A percentile compares a stretch with the other conserved stretches of the same genome.
These are phyloP conservation scores for Chamaenerion angustifolium DNA, from an alignment of 345 rosid genomes.

Conservation along the genomic window DNA sequence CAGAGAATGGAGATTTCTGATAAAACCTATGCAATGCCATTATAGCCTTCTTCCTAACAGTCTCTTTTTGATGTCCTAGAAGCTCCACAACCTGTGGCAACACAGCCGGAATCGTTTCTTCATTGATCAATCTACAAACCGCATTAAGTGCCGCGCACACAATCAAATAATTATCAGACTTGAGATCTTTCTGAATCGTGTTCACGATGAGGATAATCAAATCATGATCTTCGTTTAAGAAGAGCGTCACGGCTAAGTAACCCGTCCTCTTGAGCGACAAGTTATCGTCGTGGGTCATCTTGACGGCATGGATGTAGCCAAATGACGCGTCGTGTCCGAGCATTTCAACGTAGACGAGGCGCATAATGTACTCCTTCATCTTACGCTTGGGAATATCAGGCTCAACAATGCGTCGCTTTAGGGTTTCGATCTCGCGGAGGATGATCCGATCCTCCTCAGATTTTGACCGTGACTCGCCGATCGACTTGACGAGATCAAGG, in stretches of 20 bases:
- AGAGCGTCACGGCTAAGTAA: conserved; percentile 84
- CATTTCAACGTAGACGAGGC: conserved; percentile 91
- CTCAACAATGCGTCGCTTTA: conserved; percentile 70
- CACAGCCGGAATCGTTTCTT: conserved; percentile 97
- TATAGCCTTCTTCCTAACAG: conserved; percentile 90
- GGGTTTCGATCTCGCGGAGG: conserved; percentile 74
- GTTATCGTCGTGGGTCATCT: conserved; percentile 92
- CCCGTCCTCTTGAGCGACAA: conserved; percentile 82
- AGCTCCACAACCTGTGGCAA: conserved; percentile 83
- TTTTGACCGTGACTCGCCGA: conserved; percentile 98
- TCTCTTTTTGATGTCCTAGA: conserved; percentile 69
- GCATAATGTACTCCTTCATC: conserved; percentile 88
- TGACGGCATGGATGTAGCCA: conserved; percentile 95
- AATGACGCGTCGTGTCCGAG: conserved; percentile 97
- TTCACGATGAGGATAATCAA: conserved; percentile 84
- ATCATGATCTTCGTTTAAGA: conserved; percentile 90
- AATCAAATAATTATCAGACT: conserved; percentile 70
- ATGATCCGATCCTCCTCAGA: conserved; percentile 97
- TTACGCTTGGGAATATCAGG: conserved; percentile 87
- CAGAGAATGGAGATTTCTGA: conserved; percentile 83
- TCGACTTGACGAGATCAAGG: conserved; percentile 89
- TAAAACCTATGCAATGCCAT: conserved; percentile 93
- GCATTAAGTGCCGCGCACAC: conserved; percentile 93
- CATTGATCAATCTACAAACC: conserved; percentile 80
- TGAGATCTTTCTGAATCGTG: conserved; percentile 95